These are phyloP conservation scores for Neoascochyta sp. DNA, from an alignment of 2,329 filamentous ascomycete genomes.

Conservation along the genomic window DNA sequence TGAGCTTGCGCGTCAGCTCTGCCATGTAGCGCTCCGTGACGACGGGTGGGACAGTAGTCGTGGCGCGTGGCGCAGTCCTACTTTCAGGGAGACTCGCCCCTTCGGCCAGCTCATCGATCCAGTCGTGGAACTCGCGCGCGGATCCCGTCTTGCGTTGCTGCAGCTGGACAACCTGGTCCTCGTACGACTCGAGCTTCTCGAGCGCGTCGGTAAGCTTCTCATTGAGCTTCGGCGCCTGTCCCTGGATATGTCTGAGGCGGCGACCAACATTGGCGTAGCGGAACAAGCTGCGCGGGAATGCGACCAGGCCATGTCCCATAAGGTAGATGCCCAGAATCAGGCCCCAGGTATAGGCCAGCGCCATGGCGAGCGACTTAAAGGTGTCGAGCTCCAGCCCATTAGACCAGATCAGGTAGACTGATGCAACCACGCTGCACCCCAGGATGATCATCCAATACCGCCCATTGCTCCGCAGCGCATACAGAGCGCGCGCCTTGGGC, in stretches of 20 bases:
- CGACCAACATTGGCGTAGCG: conserved; percentile 73
- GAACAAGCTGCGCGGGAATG: conserved; percentile 78
- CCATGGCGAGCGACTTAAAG: conserved; percentile 85
- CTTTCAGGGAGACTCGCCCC: conserved; percentile 65
- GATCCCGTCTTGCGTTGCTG: conserved; percentile 76
- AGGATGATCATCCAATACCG: conserved; percentile 83
- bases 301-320: conserved; percentile 95
- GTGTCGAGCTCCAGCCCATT: conserved; percentile 69
- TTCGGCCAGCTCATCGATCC: conserved; percentile 92
- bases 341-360: conserved; percentile 90
- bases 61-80: conserved; percentile 35
- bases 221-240: conserved; percentile 73
- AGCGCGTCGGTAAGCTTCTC: conserved; percentile 86
- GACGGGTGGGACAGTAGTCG: conserved; percentile 65
- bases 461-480: conserved; percentile 82
- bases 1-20: conserved; percentile 77
- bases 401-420: conserved; percentile 78
- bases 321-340: conserved; percentile 88
- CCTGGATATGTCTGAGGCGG: conserved; percentile 70
- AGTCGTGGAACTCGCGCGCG: conserved; percentile 74
- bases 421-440: conserved; percentile 63
- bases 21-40: conserved; percentile 93
- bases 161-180: conserved; percentile 75
- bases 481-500: conserved; percentile 72
- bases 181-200: conserved; percentile 73